Evolutionary conservation across 2,329 filamentous ascomycete genomes (phyloP).

Genomic region (Alternaria sp.): DNA sequence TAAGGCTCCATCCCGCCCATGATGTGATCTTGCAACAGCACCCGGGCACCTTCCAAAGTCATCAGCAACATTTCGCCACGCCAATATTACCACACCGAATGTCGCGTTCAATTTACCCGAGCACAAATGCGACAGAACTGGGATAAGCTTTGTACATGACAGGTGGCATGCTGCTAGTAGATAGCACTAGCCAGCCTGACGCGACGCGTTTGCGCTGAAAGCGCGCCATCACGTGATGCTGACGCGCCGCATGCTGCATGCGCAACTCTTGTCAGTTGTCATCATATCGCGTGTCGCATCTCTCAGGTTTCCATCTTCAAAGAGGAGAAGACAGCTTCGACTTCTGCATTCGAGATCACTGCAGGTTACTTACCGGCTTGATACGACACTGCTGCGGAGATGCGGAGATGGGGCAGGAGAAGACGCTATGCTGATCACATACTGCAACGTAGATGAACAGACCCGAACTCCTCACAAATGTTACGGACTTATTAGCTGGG

Average conservation of each 20-base stretch:
- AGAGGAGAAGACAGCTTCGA: neutral
- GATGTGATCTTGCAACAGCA: neutral
- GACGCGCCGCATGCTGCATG: neutral
- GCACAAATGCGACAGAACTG: neutral
- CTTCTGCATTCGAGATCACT: neutral
- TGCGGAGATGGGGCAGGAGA: neutral
- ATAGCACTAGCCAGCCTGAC: neutral
- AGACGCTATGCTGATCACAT: neutral
- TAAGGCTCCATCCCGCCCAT: neutral
- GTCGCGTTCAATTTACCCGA: neutral
- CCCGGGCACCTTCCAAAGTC: neutral
- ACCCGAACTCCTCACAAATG: neutral
- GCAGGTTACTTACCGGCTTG: neutral
- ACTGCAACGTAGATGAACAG: neutral
- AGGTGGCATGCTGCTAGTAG: neutral
- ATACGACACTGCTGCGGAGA: neutral
- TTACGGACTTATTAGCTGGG: too few species aligned
- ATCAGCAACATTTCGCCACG: neutral
- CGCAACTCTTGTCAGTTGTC: too few species aligned
- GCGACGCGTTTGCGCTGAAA: neutral
- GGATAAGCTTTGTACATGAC: neutral
- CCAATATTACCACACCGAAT: neutral
- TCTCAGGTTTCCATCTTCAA: neutral
- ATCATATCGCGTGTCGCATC: neutral
- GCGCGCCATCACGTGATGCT: neutral